Percentiles rank a stretch among this genome's conserved stretches.
Evolutionary conservation across 2,329 filamentous ascomycete species (phyloP).

Genomic region (Alternaria tenuissima): DNA sequence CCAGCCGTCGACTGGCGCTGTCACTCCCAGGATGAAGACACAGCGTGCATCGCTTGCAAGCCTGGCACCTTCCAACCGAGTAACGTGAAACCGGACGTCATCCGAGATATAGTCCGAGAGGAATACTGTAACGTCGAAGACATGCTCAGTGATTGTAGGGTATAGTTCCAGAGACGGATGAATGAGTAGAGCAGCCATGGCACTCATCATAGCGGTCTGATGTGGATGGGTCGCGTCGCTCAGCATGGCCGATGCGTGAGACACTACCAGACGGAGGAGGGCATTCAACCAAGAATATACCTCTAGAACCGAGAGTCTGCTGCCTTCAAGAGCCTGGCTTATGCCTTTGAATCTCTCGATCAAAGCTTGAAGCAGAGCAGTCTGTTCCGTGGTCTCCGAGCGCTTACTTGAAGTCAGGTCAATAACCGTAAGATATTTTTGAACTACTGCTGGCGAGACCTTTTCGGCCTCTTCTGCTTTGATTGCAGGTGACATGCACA

Average conservation of each 20-base stretch:
- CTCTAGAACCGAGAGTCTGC: constrained; percentile 12
- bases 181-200: constrained; percentile 50
- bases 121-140: constrained; percentile 55
- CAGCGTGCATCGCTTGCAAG: constrained; percentile 46
- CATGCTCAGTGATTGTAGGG: constrained; percentile 49
- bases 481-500: constrained; percentile 19
- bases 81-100: constrained; percentile 48
- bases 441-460: constrained; percentile 31
- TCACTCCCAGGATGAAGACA: constrained; percentile 52
- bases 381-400: constrained; percentile 26
- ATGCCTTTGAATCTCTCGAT: constrained; percentile 45
- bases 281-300: constrained; percentile 38
- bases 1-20: constrained; percentile 51
- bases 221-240: constrained; percentile 40
- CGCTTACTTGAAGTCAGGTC: constrained; percentile 36
- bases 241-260: constrained; percentile 43
- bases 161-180: constrained; percentile 50
- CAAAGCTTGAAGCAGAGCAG: constrained; percentile 33
- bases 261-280: constrained; percentile 52
- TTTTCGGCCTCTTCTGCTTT: constrained; percentile 10
- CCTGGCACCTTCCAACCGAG: constrained; percentile 37
- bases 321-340: constrained; percentile 33
- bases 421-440: constrained; percentile 47
- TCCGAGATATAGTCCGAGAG: constrained; percentile 54
- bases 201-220: constrained; percentile 42